Evolutionary conservation across 176 grass and related monocot species (phyloP).

Genomic region (Bothriochloa decipiens): DNA sequence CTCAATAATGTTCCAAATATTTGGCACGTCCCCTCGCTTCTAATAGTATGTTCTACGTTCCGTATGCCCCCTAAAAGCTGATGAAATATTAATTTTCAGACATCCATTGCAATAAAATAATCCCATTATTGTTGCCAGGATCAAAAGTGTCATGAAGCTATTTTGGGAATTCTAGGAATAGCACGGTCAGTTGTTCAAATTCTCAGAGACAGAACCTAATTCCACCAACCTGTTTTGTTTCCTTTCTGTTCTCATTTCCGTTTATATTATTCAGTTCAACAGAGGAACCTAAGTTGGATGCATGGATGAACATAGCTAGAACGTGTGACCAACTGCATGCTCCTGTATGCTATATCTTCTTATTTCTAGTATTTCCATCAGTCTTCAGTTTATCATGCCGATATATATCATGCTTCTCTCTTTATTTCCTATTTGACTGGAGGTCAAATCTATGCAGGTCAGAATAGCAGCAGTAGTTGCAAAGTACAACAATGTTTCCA

Average conservation of each 20-base stretch:
- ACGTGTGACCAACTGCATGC: conserved; percentile 41
- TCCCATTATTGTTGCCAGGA: background rate
- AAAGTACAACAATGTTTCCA: conserved; percentile 26
- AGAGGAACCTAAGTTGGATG: conserved; percentile 32
- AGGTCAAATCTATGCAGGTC: conserved; percentile 22
- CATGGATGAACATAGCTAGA: conserved; percentile 43
- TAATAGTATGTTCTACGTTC: background rate
- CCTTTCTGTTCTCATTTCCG: background rate
- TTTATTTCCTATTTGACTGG: background rate
- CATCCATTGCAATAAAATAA: background rate
- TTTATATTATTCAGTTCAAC: background rate
- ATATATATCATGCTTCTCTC: background rate
- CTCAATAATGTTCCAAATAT: conserved; percentile 64
- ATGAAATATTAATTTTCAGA: background rate
- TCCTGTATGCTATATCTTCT: conserved; percentile 43
- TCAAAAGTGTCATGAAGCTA: conserved; percentile 48
- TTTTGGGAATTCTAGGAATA: conserved; percentile 40
- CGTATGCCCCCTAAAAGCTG: conserved; percentile 2
- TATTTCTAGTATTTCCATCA: background rate
- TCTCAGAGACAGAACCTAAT: background rate
- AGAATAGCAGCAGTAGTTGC: conserved; percentile 39
- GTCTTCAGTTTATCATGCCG: background rate
- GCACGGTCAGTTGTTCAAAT: conserved; percentile 34
- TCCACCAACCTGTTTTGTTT: background rate
- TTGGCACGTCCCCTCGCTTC: conserved; percentile 51